A percentile compares a stretch with the other conserved stretches of the same genome.
phyloP scores from a whole-genome alignment of 2,329 filamentous ascomycete species.

The Epicoccum nigrum region DNA sequence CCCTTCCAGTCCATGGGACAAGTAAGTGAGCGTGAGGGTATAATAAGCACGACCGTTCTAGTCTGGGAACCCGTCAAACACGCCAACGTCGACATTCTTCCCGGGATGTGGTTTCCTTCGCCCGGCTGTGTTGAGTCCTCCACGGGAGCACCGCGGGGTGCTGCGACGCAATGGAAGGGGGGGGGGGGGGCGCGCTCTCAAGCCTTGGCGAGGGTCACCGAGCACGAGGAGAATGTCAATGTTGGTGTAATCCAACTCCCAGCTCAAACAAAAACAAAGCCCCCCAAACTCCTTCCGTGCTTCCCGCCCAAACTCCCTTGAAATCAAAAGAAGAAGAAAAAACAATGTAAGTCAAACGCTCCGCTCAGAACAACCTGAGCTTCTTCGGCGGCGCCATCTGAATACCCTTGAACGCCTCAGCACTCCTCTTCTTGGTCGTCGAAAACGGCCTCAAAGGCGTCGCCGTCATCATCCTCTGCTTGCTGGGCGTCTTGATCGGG shows the following conservation, averaged over 20 bases:
- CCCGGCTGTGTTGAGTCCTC: constrained; percentile 25
- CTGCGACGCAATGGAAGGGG: constrained; percentile 24
- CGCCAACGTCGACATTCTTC: background rate
- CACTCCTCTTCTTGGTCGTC: constrained; percentile 30
- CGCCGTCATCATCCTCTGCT: constrained; percentile 48
- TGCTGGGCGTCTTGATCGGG: constrained; percentile 60
- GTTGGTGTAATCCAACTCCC: background rate
- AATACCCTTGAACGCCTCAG: constrained; percentile 24
- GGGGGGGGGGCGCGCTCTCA: no score
- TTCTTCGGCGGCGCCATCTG: constrained; percentile 36
- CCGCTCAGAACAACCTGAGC: constrained; percentile 28
- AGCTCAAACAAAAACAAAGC: background rate
- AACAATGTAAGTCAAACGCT: background rate
- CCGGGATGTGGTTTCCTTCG: constrained; percentile 10
- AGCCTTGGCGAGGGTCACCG: constrained; percentile 21
- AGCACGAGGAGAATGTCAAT: no score
- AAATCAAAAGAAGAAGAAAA: no score
- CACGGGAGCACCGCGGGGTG: constrained; percentile 28
- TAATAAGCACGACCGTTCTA: background rate
- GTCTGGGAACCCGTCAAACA: background rate
- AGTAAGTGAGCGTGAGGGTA: constrained; percentile 11
- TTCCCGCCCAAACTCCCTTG: constrained; percentile 8
- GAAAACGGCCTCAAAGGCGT: constrained; percentile 33
- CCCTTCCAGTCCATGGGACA: constrained; percentile 14
- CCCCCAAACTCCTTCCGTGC: constrained; percentile 6